Conservation (phyloP, 805 yeast genomes). For the Lipomyces yamanashiensis region DNA sequence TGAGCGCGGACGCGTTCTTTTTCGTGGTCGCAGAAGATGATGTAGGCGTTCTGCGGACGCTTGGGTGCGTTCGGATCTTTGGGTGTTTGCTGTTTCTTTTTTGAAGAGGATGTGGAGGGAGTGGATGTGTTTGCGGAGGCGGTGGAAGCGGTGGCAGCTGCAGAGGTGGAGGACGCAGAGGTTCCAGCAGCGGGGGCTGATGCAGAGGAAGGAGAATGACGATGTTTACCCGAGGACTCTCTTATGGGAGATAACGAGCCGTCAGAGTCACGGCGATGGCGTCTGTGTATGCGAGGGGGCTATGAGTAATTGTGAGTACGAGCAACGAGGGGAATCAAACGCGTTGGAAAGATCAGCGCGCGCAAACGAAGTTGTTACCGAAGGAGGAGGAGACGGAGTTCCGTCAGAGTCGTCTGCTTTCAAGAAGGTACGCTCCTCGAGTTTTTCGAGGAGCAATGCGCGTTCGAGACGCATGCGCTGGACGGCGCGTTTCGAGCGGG, state of each 20-base stretch:
- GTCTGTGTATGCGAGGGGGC: slow-evolving; percentile 27
- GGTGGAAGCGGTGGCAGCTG: slow-evolving; percentile 3
- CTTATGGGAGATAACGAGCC: slow-evolving; percentile 18
- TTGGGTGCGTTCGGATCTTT: slow-evolving; percentile 88
- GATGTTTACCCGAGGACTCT: slow-evolving; percentile 8
- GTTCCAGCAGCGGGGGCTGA: background rate
- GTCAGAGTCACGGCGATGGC: slow-evolving; percentile 22
- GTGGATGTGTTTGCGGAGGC: slow-evolving; percentile 5
- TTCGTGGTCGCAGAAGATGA: slow-evolving; percentile 84
- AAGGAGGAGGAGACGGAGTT: slow-evolving; percentile 42
- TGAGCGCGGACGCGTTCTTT: slow-evolving; percentile 70
- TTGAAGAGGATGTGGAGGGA: slow-evolving; percentile 33
- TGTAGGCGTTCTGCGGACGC: slow-evolving; percentile 87
- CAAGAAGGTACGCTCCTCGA: slow-evolving; percentile 57
- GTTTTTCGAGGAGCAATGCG: slow-evolving; percentile 73
- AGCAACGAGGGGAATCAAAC: background rate
- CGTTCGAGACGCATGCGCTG: slow-evolving; percentile 83
- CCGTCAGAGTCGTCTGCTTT: slow-evolving; percentile 42
- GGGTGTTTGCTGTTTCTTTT: slow-evolving; percentile 47
- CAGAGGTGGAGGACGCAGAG: slow-evolving; percentile 2
- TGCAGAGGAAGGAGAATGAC: slow-evolving; percentile 6
- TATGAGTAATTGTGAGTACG: background rate
- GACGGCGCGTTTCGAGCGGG: slow-evolving; percentile 74
- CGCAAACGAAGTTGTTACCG: slow-evolving; percentile 20
- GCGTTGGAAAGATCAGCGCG: background rate